Evolutionary conservation across 73 alveolate species (phyloP).

Genomic region (Paramecium tetraurelia): DNA sequence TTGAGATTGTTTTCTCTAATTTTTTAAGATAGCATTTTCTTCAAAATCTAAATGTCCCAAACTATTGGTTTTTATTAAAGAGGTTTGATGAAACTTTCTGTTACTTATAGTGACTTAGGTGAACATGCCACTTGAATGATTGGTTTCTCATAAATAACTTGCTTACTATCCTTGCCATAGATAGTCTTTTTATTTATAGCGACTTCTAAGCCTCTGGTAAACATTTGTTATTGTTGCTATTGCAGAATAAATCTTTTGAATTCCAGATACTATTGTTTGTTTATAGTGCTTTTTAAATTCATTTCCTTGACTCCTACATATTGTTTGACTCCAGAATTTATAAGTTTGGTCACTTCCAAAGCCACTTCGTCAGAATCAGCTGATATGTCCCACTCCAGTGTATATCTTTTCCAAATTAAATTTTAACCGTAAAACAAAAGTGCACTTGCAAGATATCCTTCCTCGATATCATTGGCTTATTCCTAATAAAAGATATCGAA

Average conservation of each 20-base stretch:
- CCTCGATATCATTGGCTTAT: background rate
- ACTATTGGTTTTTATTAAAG: background rate
- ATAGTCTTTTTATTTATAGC: background rate
- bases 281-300: background rate
- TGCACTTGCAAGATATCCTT: background rate
- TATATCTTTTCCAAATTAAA: constrained; percentile 28
- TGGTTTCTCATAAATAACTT: background rate
- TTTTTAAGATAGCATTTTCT: background rate
- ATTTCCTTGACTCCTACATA: background rate
- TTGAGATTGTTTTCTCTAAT: background rate
- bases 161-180: background rate
- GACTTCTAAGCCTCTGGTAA: background rate
- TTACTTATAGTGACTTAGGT: background rate
- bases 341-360: background rate
- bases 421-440: background rate
- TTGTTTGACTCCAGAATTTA: background rate
- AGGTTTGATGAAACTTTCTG: background rate
- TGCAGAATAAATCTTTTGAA: background rate
- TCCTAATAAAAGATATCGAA: background rate
- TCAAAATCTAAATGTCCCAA: background rate
- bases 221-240: background rate
- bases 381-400: background rate
- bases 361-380: constrained; percentile 27
- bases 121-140: background rate
- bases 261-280: background rate